phyloP scores from a whole-genome alignment of 257 asterid genomes.

The Gynochthodes officinalis region DNA sequence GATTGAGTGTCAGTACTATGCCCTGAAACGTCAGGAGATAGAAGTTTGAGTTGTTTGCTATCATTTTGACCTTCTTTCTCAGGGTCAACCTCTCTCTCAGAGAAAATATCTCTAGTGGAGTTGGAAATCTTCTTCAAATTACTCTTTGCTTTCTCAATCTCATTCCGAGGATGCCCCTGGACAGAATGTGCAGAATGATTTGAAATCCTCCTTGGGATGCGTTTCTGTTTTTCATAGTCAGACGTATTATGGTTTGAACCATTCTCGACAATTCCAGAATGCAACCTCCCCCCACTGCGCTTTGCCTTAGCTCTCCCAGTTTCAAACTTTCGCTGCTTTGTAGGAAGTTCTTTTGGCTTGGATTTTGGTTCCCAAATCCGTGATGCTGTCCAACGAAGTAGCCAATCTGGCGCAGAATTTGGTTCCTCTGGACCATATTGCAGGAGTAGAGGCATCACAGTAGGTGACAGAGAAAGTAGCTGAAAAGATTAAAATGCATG shows the following conservation, averaged over 20 bases:
- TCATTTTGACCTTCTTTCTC: conserved; percentile 24
- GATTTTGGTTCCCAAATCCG: conserved; percentile 36
- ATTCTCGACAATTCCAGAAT: conserved; percentile 22
- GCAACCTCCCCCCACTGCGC: conserved; percentile 21
- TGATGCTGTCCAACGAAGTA: conserved; percentile 53
- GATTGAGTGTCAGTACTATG: conserved; percentile 12
- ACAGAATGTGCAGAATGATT: conserved; percentile 20
- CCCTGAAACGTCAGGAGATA: conserved; percentile 20
- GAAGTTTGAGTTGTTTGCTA: conserved; percentile 19
- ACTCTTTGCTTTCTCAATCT: conserved; percentile 30
- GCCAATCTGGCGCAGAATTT: conserved; percentile 58
- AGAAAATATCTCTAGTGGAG: conserved; percentile 18
- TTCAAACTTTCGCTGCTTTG: conserved; percentile 24
- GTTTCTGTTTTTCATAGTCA: conserved; percentile 37
- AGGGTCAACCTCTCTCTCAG: conserved; percentile 22
- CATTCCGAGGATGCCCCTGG: conserved; percentile 33
- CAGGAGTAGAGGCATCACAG: conserved; percentile 40
- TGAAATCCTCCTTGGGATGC: conserved; percentile 24
- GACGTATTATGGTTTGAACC: conserved; percentile 17
- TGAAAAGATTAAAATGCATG: conserved; percentile 16
- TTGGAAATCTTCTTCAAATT: conserved; percentile 32
- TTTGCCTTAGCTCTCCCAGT: conserved; percentile 26
- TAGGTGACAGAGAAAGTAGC: conserved; percentile 46
- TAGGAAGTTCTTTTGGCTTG: conserved; percentile 18
- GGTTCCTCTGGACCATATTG: conserved; percentile 45